These are phyloP conservation scores for Blastobotrys robertii DNA, from an alignment of 805 yeast genomes.

Conservation along the genomic window DNA sequence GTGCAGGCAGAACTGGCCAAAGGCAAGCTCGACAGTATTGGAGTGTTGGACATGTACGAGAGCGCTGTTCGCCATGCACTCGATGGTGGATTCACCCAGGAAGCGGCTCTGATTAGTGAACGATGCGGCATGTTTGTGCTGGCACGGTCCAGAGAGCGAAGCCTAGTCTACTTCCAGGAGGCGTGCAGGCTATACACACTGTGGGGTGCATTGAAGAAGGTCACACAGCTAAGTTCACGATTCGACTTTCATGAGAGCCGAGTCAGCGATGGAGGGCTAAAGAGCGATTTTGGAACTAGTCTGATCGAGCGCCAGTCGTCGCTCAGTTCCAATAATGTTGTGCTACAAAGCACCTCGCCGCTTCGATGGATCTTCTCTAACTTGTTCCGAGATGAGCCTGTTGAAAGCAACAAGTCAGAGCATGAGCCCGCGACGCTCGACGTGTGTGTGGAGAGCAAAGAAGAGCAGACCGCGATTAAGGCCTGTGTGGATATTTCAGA, in stretches of 20 bases:
- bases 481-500: conserved; percentile 44
- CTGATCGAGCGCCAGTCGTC: conserved; percentile 23
- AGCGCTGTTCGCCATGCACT: conserved; percentile 35
- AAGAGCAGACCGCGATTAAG: conserved; percentile 31
- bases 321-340: conserved; percentile 7
- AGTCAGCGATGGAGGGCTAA: not conserved
- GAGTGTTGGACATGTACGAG: conserved; percentile 36
- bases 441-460: conserved; percentile 4
- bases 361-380: conserved; percentile 24
- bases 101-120: conserved; percentile 33
- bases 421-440: not conserved
- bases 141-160: conserved; percentile 31
- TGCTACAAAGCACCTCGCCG: conserved; percentile 19
- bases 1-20: conserved; percentile 29
- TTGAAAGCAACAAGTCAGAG: not conserved
- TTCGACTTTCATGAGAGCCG: not conserved
- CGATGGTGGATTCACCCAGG: conserved; percentile 26
- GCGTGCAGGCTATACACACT: conserved; percentile 23
- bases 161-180: conserved; percentile 29
- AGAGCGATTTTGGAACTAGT: not conserved
- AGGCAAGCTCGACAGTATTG: conserved; percentile 26
- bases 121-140: conserved; percentile 29
- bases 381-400: conserved; percentile 17
- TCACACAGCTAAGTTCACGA: conserved; percentile 7
- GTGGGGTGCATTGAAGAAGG: conserved; percentile 20